Percentiles rank a stretch among this genome's conserved stretches.
These are phyloP conservation scores for Alternaria ventricosa DNA, from an alignment of 2,329 filamentous ascomycete genomes.

Conservation along the genomic window DNA sequence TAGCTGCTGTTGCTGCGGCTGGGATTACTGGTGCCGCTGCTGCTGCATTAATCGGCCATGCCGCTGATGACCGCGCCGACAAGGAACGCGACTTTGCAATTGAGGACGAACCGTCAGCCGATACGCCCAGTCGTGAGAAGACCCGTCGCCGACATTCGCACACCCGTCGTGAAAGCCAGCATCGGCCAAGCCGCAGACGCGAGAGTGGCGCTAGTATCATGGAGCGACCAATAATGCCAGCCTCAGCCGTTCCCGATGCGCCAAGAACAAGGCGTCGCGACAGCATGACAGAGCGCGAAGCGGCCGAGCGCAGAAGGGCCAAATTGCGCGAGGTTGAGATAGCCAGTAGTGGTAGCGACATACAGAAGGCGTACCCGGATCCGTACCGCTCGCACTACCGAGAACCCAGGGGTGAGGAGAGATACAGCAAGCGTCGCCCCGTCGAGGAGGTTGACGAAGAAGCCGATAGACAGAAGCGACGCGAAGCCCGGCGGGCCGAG, in stretches of 20 bases:
- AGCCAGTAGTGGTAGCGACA: conserved; percentile 32
- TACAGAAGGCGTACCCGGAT: conserved; percentile 36
- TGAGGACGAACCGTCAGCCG: conserved; percentile 27
- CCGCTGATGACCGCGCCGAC: conserved; percentile 8
- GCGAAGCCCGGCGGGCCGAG: conserved; percentile 36
- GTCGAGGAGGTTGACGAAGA: conserved; percentile 36
- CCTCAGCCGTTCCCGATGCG: conserved; percentile 21
- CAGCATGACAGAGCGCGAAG: conserved; percentile 42
- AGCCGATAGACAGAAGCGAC: conserved; percentile 34
- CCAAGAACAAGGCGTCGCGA: conserved; percentile 39
- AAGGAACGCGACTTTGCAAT: conserved; percentile 38
- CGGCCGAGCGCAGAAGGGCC: conserved; percentile 24
- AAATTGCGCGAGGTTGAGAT: conserved; percentile 28
- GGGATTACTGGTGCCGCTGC: not conserved
- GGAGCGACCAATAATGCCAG: conserved; percentile 31
- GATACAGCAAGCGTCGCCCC: conserved; percentile 36
- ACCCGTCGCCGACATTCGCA: conserved; percentile 40
- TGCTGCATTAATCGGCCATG: not conserved
- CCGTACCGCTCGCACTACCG: conserved; percentile 33
- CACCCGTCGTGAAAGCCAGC: conserved; percentile 34
- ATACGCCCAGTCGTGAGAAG: conserved; percentile 33
- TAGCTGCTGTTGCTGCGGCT: not conserved
- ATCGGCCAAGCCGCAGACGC: conserved; percentile 35
- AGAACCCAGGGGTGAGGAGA: conserved; percentile 36
- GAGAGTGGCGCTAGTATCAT: conserved; percentile 41